Base-by-base conservation (phyloP, 2,329 filamentous ascomycete genomes). In the Metarhizium album region DNA sequence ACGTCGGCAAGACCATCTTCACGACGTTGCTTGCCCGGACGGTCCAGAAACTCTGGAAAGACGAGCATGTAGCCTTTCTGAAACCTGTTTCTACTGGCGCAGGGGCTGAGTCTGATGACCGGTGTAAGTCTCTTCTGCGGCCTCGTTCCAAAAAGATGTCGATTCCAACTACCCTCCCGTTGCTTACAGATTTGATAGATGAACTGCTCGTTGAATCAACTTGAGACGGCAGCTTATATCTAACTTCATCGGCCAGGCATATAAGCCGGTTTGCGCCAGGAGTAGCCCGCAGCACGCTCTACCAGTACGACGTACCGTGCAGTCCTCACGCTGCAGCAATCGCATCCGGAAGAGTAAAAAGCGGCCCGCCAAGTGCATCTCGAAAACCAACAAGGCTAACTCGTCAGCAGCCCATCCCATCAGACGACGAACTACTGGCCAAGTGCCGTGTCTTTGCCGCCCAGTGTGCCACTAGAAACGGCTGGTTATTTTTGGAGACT, bases 11-110 rank as follows among this genome's bases (percentile, higher is more conserved):
- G 72, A 94, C 88, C 0, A 79, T 94, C 31, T 77, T 90, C 52
- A 84, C 85, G 2, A 89, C 86, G 0, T 67, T 89, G 13, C 71
- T 94, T 3, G 85, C 81, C 64, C 82, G 79, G 54, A 77, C 83
- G 8, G 75, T 82, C 3, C 70, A 68, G 37, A 71, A 68, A 24
- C 67, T 68, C 38, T 71, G 72, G 55, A 64, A 65, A 7, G 60
- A 68, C 20, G 74, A 76, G 45, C 67, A 69, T 20, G 75, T 82
- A 1, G 73, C 76, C 11, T 94, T 87, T 64, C 63, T 94, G 50
- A 94, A 94, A 64, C 88, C 88, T 0, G 82, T 94, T 2, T 91
- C 87, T 2, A 93, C 88, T 0, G 89, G 88, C 1, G 75, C 84
- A 7, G 62, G 70, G 9, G 68, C 79, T 24, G 86, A 90, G 50